Base-by-base conservation (phyloP, 805 yeast genomes). In the Maudiozyma barnettii region DNA sequence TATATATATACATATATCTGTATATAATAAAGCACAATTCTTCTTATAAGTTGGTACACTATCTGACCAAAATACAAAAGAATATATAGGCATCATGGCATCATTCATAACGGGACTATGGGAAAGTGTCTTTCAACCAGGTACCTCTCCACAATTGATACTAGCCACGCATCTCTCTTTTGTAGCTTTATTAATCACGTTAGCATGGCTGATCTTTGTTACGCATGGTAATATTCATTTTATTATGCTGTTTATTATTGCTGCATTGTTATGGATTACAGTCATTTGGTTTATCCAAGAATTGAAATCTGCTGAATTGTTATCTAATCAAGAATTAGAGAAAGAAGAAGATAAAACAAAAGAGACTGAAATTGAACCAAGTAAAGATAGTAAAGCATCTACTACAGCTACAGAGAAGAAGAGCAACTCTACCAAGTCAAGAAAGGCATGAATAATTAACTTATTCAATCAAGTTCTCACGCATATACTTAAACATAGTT, bases 61-160 rank as follows among this genome's bases (percentile, higher is more conserved):
- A 26, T 9, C n/a, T 26, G 10, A 3, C 10, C 30, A 26, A 6
- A 26, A 3, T 9, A 26, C 30, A 6, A 26, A 26, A 26, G 10
- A 2, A 26, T 9, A 6, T 12, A 35, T 18, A 35, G 4, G 14
- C 20, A 35, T 8, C 14, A 60, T 60, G 61, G 44, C 55, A 1
- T 44, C 33, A 26, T 64, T 64, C 48, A 52, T 59, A 21, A 59
- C 50, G 22, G 95, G 84, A 22, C 73, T 91, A 40, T 90, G 97
- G 97, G 82, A 84, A 47, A 85, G 95, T 13, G 78, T 93, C 23
- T 86, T 91, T 66, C 81, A 87, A 16, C 97, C 98, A 5, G 99
- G 99, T 1, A 79, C 95, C 1, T 78, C 93, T 1, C 96, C 97
- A 1, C 88, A 95, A 1, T 73, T 93, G 45, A 73, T 89, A n/a